phyloP scores from a whole-genome alignment of 1,139 yeast genomes.

The Geotrichum fermentans region DNA sequence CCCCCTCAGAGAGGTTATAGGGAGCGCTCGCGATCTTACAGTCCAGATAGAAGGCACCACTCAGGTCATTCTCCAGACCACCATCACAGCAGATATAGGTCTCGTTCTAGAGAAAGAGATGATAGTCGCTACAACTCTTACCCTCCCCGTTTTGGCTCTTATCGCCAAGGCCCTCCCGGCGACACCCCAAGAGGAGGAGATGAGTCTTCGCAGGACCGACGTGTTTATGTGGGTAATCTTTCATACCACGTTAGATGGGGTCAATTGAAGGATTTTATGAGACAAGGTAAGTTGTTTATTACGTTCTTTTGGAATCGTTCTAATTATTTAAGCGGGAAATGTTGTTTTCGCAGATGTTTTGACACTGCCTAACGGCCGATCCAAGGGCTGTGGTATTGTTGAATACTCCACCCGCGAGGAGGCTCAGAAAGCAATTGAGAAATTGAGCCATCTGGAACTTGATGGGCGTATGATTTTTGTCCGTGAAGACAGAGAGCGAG shows the following conservation, averaged over 20 bases:
- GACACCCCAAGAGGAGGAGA: too few species aligned
- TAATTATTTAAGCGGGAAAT: slow-evolving; percentile 48
- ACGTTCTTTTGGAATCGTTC: neutral
- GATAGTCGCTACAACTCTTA: slow-evolving; percentile 10
- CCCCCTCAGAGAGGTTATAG: slow-evolving; percentile 10
- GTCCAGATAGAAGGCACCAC: slow-evolving; percentile 14
- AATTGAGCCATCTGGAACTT: slow-evolving; percentile 62
- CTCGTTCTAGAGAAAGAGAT: slow-evolving; percentile 14
- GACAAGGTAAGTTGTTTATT: slow-evolving; percentile 37
- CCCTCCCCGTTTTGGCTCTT: slow-evolving; percentile 13
- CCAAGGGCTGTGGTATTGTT: slow-evolving; percentile 74
- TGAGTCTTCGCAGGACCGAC: slow-evolving; percentile 34
- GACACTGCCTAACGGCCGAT: slow-evolving; percentile 71
- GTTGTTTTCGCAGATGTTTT: slow-evolving; percentile 85
- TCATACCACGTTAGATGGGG: slow-evolving; percentile 60
- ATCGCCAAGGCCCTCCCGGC: slow-evolving; percentile 9
- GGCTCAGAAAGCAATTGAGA: slow-evolving; percentile 69
- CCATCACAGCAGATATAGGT: slow-evolving; percentile 6
- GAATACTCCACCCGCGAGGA: slow-evolving; percentile 68
- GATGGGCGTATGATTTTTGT: slow-evolving; percentile 83
- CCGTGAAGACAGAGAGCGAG: slow-evolving; percentile 52
- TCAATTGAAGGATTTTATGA: slow-evolving; percentile 58
- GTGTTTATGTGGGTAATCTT: slow-evolving; percentile 54
- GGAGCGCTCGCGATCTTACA: slow-evolving; percentile 14
- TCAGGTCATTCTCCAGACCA: slow-evolving; percentile 11